These are phyloP conservation scores for Penicillium polonicum DNA, from an alignment of 2,329 filamentous ascomycete genomes.

Conservation along the genomic window DNA sequence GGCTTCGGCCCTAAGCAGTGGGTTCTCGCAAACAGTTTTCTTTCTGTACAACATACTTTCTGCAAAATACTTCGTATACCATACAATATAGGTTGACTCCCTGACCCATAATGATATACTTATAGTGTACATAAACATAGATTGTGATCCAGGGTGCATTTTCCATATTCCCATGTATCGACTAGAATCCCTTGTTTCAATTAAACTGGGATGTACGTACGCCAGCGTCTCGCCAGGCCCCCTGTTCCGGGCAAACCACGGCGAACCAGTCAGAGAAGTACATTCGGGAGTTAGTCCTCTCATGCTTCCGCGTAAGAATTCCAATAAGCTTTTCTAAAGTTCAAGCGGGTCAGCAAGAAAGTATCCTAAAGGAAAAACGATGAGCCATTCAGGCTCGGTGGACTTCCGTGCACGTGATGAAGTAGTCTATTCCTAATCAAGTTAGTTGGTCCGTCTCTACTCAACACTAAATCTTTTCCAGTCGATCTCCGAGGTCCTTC, in stretches of 20 bases:
- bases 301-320: not conserved
- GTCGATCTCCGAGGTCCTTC: not conserved
- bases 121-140: not conserved
- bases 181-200: constrained; percentile 4
- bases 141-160: not conserved
- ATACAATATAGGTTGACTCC: not conserved
- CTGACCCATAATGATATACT: not conserved
- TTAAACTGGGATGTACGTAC: not conserved
- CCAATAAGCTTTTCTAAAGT: not conserved
- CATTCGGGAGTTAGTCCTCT: not conserved
- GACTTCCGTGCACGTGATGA: not conserved
- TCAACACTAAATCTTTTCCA: not conserved
- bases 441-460: constrained; percentile 1
- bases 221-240: not conserved
- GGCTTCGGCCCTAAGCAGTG: not conserved
- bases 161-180: not conserved
- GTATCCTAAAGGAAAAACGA: not conserved
- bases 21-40: not conserved
- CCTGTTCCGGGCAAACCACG: not conserved
- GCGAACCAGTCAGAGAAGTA: not conserved
- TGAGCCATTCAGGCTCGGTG: not conserved
- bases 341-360: not conserved
- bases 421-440: not conserved
- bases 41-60: not conserved
- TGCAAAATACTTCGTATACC: not conserved